Base-by-base conservation (phyloP, 2,329 filamentous ascomycete species). In the Leptosphaerulina australis region DNA sequence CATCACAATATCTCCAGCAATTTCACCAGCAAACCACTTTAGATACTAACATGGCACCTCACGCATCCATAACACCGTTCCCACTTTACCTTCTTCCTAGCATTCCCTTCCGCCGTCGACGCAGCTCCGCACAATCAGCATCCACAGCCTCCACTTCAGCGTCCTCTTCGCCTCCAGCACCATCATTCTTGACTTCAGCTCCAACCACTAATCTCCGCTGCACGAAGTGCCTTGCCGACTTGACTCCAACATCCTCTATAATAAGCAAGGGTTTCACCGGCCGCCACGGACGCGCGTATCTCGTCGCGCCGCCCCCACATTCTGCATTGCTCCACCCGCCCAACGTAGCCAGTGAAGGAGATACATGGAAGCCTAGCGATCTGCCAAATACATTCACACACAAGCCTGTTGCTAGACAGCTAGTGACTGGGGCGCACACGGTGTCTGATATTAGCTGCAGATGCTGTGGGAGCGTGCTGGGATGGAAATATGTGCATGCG, bases 251-350 rank as follows among this genome's bases (percentile, higher is more conserved):
- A 12, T 77, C 77, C 5, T 82, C 84, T 55, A 85, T 86, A 49
- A 82, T 86, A 62, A 80, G 76, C 72, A 86, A 86, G 72, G 83
- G 83, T 44, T 87, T 87, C 70, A 86, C 82, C 18, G 84, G 84
- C 55, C 81, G 83, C 14, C 81, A 86, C 66, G 84, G 84, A 5
- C 81, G 83, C 48, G 84, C 84, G 31, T 86, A 85, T 68, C 81
- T 87, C 49, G 83, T 87, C 24, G 75, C 80, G 1, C 77, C 81
- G 2, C 68, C 72, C 1, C 5, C 60, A 71, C 5, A 63, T 69
- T 26, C 12, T n/a, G 24, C 48, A 6, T 12, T 51, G 0, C 18
- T 56, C 1, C 10, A 41, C 33, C 69, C 9, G 54, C 69, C 34
- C 56, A 68, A 35, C 63, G 67, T 38, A 57, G 37, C 53, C 33